Evolutionary conservation across 164 flowering plant species (phyloP), one percentile per base, ranked within the genome.

Genomic region (Stephania yunnanensis): DNA sequence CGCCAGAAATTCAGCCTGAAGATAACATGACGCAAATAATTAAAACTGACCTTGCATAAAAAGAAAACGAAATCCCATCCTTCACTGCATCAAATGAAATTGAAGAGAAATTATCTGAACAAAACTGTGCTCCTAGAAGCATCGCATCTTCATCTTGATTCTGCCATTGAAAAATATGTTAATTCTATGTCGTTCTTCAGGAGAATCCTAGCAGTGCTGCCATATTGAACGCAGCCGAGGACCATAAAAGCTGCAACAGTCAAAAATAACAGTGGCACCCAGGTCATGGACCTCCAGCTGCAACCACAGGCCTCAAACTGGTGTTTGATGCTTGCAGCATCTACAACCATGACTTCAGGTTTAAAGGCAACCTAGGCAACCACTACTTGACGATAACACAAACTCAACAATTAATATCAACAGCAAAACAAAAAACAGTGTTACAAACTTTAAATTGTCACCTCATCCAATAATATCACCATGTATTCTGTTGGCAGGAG

Each of bases 121-220:
- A 93, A 80, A 95, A 93, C 77, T 90, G 95, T 77, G 99, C 96
- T 77, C 88, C 99, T 64, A 95, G 78, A 58, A 93, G 87, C 88
- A 95, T 89, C 44, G 93, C 97, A 86, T 93, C 99, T 86, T 91
- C 97, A 85, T 95, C 99, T 80, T 86, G 81, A 75, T 91, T 93
- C 98, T 95, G 86, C 74, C 79, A 25, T 25, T 36, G 1, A 36
- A 36, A 36, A 36, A 36, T 36, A 36, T 36, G 65, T 58, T 58
- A 58, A 17, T 58, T 20, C 17, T 2, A 1, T 10, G n/a, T 58
- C n/a, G 15, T 58, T 0, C 65, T 10, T 58, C 20, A 58, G n/a
- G 65, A 58, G 65, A n/a, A 58, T 58, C 15, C 11, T 50, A 50
- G 55, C 55, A 10, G 55, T 10, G 3, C 55, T 50, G 55, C 12